Evolutionary conservation across 768 basidiomycete genomes (phyloP).

Genomic region (Rhizopogon roseolus): DNA sequence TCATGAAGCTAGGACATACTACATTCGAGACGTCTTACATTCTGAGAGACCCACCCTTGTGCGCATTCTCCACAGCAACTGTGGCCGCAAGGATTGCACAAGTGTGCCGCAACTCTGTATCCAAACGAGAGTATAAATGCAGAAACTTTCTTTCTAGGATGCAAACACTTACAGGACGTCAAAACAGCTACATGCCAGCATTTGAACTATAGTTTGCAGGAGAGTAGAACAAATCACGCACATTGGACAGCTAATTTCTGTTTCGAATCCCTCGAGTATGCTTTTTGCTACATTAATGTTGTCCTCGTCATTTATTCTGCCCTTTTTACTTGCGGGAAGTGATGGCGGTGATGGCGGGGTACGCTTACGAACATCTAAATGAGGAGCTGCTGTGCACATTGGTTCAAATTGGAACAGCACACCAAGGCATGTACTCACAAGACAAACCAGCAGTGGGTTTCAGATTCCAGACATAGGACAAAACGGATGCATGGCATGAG

Average conservation of each 20-base stretch:
- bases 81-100: conserved; percentile 72
- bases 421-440: background rate
- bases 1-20: background rate
- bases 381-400: background rate
- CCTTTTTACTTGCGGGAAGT: conserved; percentile 31
- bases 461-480: background rate
- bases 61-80: conserved; percentile 67
- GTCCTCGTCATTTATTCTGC: conserved; percentile 35
- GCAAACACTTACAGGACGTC: conserved; percentile 57
- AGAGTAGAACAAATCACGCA: conserved; percentile 30
- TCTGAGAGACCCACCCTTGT: conserved; percentile 51
- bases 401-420: background rate
- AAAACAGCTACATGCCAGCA: conserved; percentile 46
- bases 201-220: conserved; percentile 1
- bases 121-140: conserved; percentile 2
- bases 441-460: background rate
- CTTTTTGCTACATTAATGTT: conserved; percentile 4
- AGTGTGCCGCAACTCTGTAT: conserved; percentile 53
- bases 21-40: conserved; percentile 31
- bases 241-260: conserved; percentile 71
- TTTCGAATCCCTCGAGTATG: conserved; percentile 47
- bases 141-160: background rate
- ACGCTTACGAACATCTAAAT: conserved; percentile 1
- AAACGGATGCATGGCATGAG: background rate
- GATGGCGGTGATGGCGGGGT: conserved; percentile 1